Percentiles rank a stretch among this genome's conserved stretches.
These are phyloP conservation scores for Rhypophila decipiens DNA, from an alignment of 495 filamentous ascomycete genomes.

Conservation along the genomic window DNA sequence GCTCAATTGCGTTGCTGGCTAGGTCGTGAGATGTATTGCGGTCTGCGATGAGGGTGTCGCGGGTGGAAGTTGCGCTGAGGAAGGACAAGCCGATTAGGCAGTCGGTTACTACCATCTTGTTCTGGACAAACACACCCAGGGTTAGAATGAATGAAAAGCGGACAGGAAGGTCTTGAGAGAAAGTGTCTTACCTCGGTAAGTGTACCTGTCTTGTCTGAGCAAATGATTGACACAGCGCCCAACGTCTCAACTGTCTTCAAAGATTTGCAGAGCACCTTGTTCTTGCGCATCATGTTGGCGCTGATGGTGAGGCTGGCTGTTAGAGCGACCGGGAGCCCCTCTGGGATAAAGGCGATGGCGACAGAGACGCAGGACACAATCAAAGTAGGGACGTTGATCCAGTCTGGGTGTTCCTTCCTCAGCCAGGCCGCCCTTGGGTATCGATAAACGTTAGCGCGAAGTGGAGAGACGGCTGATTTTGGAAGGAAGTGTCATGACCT, in stretches of 20 bases:
- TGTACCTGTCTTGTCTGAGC: constrained; percentile 59
- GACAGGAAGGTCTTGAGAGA: constrained; percentile 16
- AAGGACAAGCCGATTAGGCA: not conserved
- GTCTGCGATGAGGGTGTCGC: too few species aligned
- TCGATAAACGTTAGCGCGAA: too few species aligned
- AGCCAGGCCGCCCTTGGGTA: constrained; percentile 9
- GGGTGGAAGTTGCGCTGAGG: constrained; percentile 22
- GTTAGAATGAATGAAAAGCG: not conserved
- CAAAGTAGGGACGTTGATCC: constrained; percentile 3
- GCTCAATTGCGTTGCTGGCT: too few species aligned
- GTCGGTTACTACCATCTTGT: not conserved
- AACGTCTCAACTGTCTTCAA: constrained; percentile 16
- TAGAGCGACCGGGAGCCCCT: constrained; percentile 55
- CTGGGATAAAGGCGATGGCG: constrained; percentile 51
- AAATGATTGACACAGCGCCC: constrained; percentile 18
- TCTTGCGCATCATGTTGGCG: constrained; percentile 13
- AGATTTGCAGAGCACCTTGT: constrained; percentile 17
- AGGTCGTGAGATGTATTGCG: too few species aligned
- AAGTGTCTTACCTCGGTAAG: constrained; percentile 57
- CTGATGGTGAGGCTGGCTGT: constrained; percentile 31
- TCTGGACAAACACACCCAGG: not conserved
- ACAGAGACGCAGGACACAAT: constrained; percentile 12
- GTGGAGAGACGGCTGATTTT: too few species aligned
- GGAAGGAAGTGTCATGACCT: too few species aligned
- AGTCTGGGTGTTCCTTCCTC: not conserved